phyloP scores from a whole-genome alignment of 2,329 filamentous ascomycete genomes.

The Scedosporium apiospermum region DNA sequence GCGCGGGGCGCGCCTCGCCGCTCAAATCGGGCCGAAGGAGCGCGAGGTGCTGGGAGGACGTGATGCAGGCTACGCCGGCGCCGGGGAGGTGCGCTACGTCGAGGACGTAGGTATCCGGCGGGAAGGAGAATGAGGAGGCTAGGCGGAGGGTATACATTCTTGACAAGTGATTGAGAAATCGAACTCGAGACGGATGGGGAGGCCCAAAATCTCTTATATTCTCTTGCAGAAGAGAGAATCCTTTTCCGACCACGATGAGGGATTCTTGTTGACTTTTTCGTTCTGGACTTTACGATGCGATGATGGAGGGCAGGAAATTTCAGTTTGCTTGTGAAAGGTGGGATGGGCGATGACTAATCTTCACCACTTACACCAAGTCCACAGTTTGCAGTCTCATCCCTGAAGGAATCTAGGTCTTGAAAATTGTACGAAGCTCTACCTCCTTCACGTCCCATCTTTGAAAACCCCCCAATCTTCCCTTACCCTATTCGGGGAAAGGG shows the following conservation, averaged over 20 bases:
- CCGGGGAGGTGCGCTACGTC: slow-evolving; percentile 41
- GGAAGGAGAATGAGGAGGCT: slow-evolving; percentile 10
- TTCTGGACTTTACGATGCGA: too few relatives aligned
- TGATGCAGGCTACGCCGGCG: slow-evolving; percentile 47
- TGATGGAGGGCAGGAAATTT: too few relatives aligned
- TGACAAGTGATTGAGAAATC: background rate
- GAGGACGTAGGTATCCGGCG: slow-evolving; percentile 44
- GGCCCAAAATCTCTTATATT: too few relatives aligned
- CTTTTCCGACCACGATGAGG: too few relatives aligned
- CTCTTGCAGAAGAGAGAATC: too few relatives aligned
- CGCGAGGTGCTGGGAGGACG: slow-evolving; percentile 61
- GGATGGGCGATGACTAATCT: too few relatives aligned
- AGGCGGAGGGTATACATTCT: background rate
- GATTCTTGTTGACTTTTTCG: too few relatives aligned
- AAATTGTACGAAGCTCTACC: background rate
- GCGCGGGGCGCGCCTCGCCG: slow-evolving; percentile 33
- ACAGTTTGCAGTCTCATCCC: too few relatives aligned
- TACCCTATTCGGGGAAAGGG: background rate
- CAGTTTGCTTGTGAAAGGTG: too few relatives aligned
- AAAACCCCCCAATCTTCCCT: background rate
- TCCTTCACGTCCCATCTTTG: background rate
- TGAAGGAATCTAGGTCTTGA: too few relatives aligned
- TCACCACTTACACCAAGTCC: too few relatives aligned
- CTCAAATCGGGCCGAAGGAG: slow-evolving; percentile 53
- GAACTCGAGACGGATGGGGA: too few relatives aligned